phyloP scores from a whole-genome alignment of 345 rosid species.

The Euclidium syriacum region DNA sequence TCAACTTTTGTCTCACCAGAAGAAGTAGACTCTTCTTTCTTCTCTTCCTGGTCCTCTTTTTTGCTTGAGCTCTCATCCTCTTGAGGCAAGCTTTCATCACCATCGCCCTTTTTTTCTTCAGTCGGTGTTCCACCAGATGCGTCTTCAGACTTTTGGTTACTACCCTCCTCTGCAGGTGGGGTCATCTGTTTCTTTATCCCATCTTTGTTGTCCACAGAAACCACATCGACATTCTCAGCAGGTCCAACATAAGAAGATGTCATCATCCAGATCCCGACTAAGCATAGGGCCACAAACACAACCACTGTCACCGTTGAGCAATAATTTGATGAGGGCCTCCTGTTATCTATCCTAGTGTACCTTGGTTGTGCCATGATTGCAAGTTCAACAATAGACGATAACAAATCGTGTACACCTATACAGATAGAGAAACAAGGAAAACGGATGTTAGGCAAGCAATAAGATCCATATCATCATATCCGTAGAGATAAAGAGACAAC shows the following conservation, averaged over 20 bases:
- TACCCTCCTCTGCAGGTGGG: constrained; percentile 31
- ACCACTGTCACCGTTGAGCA: constrained; percentile 78
- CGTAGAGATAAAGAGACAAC: not conserved
- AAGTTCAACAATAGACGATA: not conserved
- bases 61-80: constrained; percentile 28
- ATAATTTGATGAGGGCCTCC: constrained; percentile 59
- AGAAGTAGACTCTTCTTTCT: constrained; percentile 38
- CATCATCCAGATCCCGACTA: constrained; percentile 97
- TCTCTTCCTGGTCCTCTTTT: constrained; percentile 41
- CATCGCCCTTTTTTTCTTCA: constrained; percentile 59
- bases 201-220: constrained; percentile 49
- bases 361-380: constrained; percentile 65
- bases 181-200: constrained; percentile 46
- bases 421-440: not conserved
- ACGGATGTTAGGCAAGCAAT: not conserved
- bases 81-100: constrained; percentile 19
- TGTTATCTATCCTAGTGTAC: constrained; percentile 64
- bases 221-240: constrained; percentile 49
- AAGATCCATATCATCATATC: not conserved
- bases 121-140: constrained; percentile 58
- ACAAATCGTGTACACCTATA: constrained; percentile 13
- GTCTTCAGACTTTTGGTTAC: constrained; percentile 45
- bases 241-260: constrained; percentile 76
- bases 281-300: constrained; percentile 83
- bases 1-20: constrained; percentile 29